These are phyloP conservation scores for Aspergillus bertholletiae DNA, from an alignment of 495 filamentous ascomycete species.

Conservation along the genomic window DNA sequence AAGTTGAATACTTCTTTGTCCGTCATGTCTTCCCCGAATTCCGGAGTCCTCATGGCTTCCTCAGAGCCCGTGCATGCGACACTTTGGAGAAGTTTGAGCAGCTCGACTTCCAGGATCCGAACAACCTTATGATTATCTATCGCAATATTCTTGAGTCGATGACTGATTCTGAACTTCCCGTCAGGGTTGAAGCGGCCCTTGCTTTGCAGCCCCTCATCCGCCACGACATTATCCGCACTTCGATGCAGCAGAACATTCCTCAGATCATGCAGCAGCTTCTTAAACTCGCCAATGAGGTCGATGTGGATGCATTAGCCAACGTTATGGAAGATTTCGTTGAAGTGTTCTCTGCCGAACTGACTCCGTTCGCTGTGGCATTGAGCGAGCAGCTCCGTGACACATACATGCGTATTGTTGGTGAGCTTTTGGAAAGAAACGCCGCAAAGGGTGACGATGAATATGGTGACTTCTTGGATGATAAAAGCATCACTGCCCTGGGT, in stretches of 20 bases:
- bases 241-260: conserved; percentile 98
- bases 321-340: conserved; percentile 99
- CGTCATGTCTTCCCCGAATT: conserved; percentile 98
- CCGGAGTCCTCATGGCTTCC: conserved; percentile 85
- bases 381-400: conserved; percentile 96
- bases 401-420: conserved; percentile 88
- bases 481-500: conserved; percentile 95
- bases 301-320: conserved; percentile 91
- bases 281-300: conserved; percentile 92
- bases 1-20: conserved; percentile 99
- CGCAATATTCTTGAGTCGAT: conserved; percentile 95
- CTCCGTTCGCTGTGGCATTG: conserved; percentile 95
- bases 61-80: conserved; percentile 92
- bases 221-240: conserved; percentile 86
- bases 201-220: conserved; percentile 93
- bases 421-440: conserved; percentile 79
- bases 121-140: conserved; percentile 93
- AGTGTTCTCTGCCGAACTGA: conserved; percentile 92
- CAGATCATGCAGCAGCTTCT: conserved; percentile 99
- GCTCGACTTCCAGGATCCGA: conserved; percentile 90
- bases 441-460: conserved; percentile 75
- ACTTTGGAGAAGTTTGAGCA: conserved; percentile 97
- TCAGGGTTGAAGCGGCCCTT: conserved; percentile 90
- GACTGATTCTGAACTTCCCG: conserved; percentile 86
- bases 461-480: conserved; percentile 93